Evolutionary conservation across 805 yeast species (phyloP).

Genomic region (Zygosaccharomyces bailii): DNA sequence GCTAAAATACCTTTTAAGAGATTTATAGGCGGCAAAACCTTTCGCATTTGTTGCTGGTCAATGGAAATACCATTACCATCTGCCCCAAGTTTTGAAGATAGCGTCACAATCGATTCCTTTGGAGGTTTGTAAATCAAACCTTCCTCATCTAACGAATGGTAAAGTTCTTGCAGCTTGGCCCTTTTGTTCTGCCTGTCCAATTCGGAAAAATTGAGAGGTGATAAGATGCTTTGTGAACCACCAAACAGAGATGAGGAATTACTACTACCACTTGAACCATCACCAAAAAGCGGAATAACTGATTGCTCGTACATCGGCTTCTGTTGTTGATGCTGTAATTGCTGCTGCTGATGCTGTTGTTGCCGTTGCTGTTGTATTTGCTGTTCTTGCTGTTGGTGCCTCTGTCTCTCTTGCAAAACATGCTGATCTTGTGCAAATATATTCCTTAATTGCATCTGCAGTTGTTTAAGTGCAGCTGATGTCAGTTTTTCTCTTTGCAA

Average conservation of each 20-base stretch:
- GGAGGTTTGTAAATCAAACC: slow-evolving; percentile 28
- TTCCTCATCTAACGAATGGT: slow-evolving; percentile 23
- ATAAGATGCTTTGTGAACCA: slow-evolving; percentile 10
- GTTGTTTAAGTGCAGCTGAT: slow-evolving; percentile 31
- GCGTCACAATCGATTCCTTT: slow-evolving; percentile 29
- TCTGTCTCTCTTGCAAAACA: slow-evolving; percentile 26
- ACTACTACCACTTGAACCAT: slow-evolving; percentile 10
- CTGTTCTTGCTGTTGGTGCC: slow-evolving; percentile 30
- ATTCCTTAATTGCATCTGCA: slow-evolving; percentile 41
- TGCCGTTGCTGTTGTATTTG: slow-evolving; percentile 29
- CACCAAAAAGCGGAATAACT: slow-evolving; percentile 21
- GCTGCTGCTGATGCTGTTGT: slow-evolving; percentile 26
- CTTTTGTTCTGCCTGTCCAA: slow-evolving; percentile 21
- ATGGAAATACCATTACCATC: slow-evolving; percentile 8
- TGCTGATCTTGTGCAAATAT: slow-evolving; percentile 39
- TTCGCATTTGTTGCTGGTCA: slow-evolving; percentile 11
- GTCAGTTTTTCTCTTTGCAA: slow-evolving; percentile 36
- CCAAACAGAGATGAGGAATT: slow-evolving; percentile 26
- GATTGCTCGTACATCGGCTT: slow-evolving; percentile 8
- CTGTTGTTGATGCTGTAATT: slow-evolving; percentile 15
- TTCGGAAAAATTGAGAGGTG: slow-evolving; percentile 18
- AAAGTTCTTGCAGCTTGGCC: slow-evolving; percentile 21
- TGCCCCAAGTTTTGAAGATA: slow-evolving; percentile 24
- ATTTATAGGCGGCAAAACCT: slow-evolving; percentile 25
- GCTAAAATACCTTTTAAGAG: slow-evolving; percentile 26